Evolutionary conservation across 1,284 basidiomycete species (phyloP).

Genomic region (Meripilus lineatus): DNA sequence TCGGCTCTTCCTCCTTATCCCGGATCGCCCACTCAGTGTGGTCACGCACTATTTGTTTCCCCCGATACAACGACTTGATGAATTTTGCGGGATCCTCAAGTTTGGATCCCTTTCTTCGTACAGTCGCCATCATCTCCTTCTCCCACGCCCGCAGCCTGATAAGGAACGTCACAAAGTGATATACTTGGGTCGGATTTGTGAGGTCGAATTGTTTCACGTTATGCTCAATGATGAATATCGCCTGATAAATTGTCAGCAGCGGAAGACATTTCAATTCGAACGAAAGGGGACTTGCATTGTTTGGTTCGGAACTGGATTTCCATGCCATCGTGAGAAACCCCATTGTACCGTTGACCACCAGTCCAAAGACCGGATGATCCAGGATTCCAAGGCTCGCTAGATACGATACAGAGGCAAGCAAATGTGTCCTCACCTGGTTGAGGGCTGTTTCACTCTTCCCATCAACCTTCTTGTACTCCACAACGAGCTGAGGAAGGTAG

Average conservation of each 20-base stretch:
- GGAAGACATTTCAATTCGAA: background rate
- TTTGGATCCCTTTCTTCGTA: no score
- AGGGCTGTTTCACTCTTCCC: background rate
- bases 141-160: background rate
- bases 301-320: background rate
- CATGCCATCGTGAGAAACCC: background rate
- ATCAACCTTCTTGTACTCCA: background rate
- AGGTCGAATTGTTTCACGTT: background rate
- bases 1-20: no score
- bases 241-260: background rate
- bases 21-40: no score
- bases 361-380: background rate
- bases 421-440: background rate
- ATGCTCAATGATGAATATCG: no score
- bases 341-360: background rate
- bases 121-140: background rate
- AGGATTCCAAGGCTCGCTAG: background rate
- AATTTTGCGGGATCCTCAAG: no score
- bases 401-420: background rate
- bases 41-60: no score
- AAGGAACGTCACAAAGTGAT: background rate
- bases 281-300: background rate
- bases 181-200: background rate
- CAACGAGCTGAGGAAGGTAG: background rate
- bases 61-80: no score